These are phyloP conservation scores for Lentinula sp. DNA, from an alignment of 768 basidiomycete genomes.

Conservation along the genomic window DNA sequence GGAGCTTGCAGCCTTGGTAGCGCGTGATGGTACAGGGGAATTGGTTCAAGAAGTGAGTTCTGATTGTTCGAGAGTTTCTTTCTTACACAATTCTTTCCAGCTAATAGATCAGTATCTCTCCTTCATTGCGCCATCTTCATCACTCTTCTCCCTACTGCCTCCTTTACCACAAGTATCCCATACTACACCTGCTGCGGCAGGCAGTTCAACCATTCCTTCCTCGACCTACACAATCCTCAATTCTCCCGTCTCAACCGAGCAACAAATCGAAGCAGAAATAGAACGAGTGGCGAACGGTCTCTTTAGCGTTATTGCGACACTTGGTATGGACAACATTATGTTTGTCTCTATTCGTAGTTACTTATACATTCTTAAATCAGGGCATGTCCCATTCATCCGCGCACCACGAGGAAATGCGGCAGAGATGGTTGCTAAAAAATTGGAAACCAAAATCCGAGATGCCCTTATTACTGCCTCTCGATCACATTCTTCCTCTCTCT, in stretches of 20 bases:
- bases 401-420: conserved; percentile 95
- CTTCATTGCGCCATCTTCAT: conserved; percentile 89
- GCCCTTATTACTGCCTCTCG: conserved; percentile 68
- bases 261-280: conserved; percentile 88
- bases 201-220: conserved; percentile 28
- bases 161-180: conserved; percentile 35
- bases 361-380: conserved; percentile 29
- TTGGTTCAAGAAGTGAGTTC: conserved; percentile 64
- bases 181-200: conserved; percentile 25
- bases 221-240: conserved; percentile 86
- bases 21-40: conserved; percentile 79
- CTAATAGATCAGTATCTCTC: conserved; percentile 96
- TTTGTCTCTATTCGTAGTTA: background rate
- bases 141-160: conserved; percentile 85
- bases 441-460: conserved; percentile 90
- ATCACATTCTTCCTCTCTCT: conserved; percentile 56
- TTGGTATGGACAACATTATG: conserved; percentile 45
- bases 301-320: conserved; percentile 86
- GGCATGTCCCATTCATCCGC: conserved; percentile 91
- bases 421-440: conserved; percentile 97
- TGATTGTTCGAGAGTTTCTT: conserved; percentile 14
- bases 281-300: conserved; percentile 87
- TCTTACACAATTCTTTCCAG: conserved; percentile 29
- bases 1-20: conserved; percentile 86
- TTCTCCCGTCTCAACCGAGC: conserved; percentile 84